Percentiles rank a stretch among this genome's conserved stretches.
phyloP scores from a whole-genome alignment of 176 grass and related monocot species.

The Pharus latifolius region DNA sequence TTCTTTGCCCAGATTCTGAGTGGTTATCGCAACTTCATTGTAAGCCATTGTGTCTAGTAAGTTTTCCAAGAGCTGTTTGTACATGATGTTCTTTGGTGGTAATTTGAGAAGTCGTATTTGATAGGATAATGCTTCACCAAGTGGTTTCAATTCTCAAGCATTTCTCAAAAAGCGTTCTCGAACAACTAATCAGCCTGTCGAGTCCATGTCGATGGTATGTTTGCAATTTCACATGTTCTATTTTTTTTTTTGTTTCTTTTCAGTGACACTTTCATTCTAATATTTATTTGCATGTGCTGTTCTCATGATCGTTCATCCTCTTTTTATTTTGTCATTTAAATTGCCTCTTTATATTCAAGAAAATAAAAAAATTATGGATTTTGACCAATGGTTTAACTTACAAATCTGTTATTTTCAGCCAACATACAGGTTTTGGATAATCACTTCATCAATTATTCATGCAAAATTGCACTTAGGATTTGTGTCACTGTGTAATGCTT shows the following conservation, averaged over 20 bases:
- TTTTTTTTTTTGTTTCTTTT: constrained; percentile 12
- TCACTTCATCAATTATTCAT: not conserved
- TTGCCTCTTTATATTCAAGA: not conserved
- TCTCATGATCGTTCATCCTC: not conserved
- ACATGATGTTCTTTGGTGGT: not conserved
- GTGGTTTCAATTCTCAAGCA: constrained; percentile 96
- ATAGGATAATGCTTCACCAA: constrained; percentile 74
- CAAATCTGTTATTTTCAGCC: not conserved
- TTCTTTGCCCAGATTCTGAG: constrained; percentile 92
- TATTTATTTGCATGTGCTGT: not conserved
- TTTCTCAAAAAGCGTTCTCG: constrained; percentile 98
- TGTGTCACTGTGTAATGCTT: not conserved
- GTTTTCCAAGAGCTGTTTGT: constrained; percentile 8
- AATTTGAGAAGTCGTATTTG: constrained; percentile 2
- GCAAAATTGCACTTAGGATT: no score
- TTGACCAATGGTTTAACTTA: no score
- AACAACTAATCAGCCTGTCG: constrained; percentile 67
- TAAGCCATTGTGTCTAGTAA: constrained; percentile 46
- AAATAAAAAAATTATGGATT: not conserved
- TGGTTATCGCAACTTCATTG: constrained; percentile 98
- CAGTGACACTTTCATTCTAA: not conserved
- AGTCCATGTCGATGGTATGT: constrained; percentile 96
- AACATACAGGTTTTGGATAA: not conserved
- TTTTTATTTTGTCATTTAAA: not conserved
- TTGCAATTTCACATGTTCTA: constrained; percentile 6